Evolutionary conservation across 2,329 filamentous ascomycete genomes (phyloP).

Genomic region (Exophiala sp.): DNA sequence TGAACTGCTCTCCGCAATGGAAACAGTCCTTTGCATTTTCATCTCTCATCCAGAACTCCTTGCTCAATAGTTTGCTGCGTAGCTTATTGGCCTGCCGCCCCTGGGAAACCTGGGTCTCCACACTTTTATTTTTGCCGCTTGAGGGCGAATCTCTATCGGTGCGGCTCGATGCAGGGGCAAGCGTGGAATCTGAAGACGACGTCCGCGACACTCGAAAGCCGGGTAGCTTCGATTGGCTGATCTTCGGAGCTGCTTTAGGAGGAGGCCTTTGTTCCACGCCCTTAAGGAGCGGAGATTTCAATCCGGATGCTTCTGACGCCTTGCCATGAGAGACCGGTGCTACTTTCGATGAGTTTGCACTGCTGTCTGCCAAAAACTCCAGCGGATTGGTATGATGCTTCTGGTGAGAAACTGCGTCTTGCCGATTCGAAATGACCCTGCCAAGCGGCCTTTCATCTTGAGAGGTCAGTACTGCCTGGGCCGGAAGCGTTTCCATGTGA

Average conservation of each 20-base stretch:
- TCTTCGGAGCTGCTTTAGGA: constrained; percentile 36
- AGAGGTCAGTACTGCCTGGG: not conserved
- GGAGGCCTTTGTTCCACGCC: constrained; percentile 20
- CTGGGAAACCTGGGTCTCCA: constrained; percentile 25
- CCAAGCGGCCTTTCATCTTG: constrained; percentile 14
- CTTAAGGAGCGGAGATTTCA: constrained; percentile 22
- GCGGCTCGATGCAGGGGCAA: constrained; percentile 3
- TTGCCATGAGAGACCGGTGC: not conserved
- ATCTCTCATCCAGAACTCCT: constrained; percentile 99
- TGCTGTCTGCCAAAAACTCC: constrained; percentile 29
- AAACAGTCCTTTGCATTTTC: constrained; percentile 98
- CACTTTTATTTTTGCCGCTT: constrained; percentile 35
- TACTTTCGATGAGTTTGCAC: constrained; percentile 3
- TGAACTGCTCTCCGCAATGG: constrained; percentile 81
- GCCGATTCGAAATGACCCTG: constrained; percentile 12
- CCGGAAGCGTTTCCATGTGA: constrained; percentile 8
- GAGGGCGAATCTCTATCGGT: constrained; percentile 3
- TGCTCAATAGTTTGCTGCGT: constrained; percentile 80
- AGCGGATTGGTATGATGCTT: constrained; percentile 29
- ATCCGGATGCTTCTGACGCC: constrained; percentile 6
- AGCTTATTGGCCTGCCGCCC: constrained; percentile 54
- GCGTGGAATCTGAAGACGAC: constrained; percentile 36
- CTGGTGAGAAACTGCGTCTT: constrained; percentile 5
- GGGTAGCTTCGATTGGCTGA: constrained; percentile 43
- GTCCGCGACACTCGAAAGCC: constrained; percentile 39